Base-by-base conservation (phyloP, 163 green algal genomes). In the Scenedesmus sp. region DNA sequence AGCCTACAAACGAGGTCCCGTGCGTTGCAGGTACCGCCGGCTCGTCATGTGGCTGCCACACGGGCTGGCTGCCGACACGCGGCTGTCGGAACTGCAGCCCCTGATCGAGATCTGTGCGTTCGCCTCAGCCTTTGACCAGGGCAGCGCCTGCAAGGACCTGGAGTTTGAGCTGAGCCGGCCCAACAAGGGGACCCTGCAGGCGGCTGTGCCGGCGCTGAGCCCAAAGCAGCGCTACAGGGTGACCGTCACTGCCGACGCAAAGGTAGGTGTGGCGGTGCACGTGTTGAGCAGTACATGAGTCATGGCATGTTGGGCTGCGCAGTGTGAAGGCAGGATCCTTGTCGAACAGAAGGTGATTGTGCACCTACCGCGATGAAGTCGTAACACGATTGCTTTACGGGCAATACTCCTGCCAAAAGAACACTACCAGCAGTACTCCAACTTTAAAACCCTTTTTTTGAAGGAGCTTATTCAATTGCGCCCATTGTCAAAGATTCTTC, bases 31-130 rank as follows among this genome's bases (percentile, higher is more conserved):
- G 72, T 90, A 61, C 83, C 70, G 83, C 33, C 89, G 92, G 2
- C 78, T 93, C 49, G 76, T 88, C 49, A 33, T 94, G 59, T 88
- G 86, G 65, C 78, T 94, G 18, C 87, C 79, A 0, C 92, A 94
- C 59, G 92, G 90, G 26, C 87, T 94, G 12, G 83, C 82, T 0
- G 1, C 40, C 5, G 35, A n/a, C 78, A 87, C 70, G 5, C 26
- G 65, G 40, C 9, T 78, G 56, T 16, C 35, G 0, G 56, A 35
- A 6, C n/a, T 94, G 22, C 61, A 37, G 9, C 26, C 53, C 5
- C 37, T 56, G 30, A 80, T 93, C 83, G 51, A 35, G 15, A 51
- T 94, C 0, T 94, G 92, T 65, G 65, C 35, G 53, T 24, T 92
- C 18, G 22, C 30, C 37, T 53, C 26, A 20, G 43, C 88, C 20